Evolutionary conservation across 345 rosid genomes (phyloP).

Genomic region (Corchorus olitorius): DNA sequence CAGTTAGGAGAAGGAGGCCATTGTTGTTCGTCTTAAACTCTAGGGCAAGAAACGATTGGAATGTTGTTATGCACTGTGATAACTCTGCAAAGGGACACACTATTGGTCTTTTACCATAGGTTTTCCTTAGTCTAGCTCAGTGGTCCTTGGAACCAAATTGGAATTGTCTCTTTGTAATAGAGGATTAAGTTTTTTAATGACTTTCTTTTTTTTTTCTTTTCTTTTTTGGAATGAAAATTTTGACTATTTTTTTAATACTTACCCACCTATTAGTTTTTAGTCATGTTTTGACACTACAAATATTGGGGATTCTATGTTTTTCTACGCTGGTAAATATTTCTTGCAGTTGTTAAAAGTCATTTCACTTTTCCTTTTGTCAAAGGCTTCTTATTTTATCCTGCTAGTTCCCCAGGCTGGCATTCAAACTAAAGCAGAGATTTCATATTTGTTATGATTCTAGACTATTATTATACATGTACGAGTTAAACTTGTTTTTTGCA

Average conservation of each 20-base stretch:
- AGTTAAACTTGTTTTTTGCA: neutral
- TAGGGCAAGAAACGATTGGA: neutral
- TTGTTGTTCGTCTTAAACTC: neutral
- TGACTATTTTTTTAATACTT: neutral
- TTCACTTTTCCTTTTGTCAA: neutral
- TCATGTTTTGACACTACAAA: neutral
- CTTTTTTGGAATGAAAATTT: too few species aligned
- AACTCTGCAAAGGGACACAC: neutral
- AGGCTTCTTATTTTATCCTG: neutral
- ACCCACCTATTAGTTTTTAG: neutral
- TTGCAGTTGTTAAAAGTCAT: neutral
- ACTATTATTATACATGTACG: neutral
- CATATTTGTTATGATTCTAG: conserved; percentile 3
- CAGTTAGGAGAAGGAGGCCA: neutral
- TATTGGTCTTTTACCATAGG: neutral
- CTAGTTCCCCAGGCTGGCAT: neutral
- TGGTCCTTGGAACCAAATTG: neutral
- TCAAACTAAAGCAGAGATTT: neutral
- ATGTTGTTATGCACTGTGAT: neutral
- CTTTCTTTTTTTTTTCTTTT: neutral
- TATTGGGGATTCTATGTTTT: neutral
- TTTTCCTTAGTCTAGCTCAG: neutral
- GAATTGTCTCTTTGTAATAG: neutral
- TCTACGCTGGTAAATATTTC: neutral
- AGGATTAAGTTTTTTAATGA: neutral